Conservation (phyloP, 2,329 filamentous ascomycete genomes). For the Fusarium sambucinum region DNA sequence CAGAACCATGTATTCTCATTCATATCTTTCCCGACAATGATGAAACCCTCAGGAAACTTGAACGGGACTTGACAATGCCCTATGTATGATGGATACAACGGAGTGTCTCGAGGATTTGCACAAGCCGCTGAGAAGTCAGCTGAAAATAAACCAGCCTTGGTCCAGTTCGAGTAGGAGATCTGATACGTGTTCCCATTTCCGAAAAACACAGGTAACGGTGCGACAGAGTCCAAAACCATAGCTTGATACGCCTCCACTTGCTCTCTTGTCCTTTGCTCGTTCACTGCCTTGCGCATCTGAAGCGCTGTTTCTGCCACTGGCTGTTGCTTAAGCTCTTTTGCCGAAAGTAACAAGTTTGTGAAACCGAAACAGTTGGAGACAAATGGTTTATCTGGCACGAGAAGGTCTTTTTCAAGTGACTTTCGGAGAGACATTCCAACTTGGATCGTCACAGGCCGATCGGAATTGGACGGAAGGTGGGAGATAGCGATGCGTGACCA, state of each 20-base stretch:
- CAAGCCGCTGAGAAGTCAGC: background rate
- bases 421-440: constrained; percentile 22
- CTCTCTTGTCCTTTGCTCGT: background rate
- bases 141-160: background rate
- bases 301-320: background rate
- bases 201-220: background rate
- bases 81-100: background rate
- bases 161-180: background rate
- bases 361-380: background rate
- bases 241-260: background rate
- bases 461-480: background rate
- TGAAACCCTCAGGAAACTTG: constrained; percentile 21
- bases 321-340: background rate
- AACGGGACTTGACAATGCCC: background rate
- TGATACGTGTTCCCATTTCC: background rate
- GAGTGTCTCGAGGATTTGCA: background rate
- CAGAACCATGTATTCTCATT: constrained; percentile 29
- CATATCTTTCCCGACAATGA: constrained; percentile 24
- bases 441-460: background rate
- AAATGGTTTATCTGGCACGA: background rate
- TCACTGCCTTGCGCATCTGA: background rate
- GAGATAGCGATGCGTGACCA: constrained; percentile 15
- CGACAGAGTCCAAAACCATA: background rate
- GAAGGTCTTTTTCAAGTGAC: background rate
- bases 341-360: background rate